A percentile compares a stretch with the other conserved stretches of the same genome.
Conservation (phyloP, 1,284 basidiomycete genomes). For the Sphagnurus paluster region DNA sequence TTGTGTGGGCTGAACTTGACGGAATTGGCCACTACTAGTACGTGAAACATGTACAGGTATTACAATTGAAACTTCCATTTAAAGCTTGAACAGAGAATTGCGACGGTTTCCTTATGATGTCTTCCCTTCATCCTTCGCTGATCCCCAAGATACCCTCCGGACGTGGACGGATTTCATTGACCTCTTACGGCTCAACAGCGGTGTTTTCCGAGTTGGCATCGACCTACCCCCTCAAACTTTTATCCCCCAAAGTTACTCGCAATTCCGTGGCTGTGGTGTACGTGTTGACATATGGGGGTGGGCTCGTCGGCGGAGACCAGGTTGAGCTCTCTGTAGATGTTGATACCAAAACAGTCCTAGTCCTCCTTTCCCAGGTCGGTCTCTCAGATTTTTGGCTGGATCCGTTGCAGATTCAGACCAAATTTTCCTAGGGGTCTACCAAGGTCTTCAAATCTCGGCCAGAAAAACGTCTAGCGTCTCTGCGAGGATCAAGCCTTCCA, state of each 20-base stretch:
- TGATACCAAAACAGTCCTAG: constrained; percentile 52
- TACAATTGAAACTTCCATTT: not conserved
- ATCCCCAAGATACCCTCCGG: constrained; percentile 44
- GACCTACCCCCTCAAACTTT: constrained; percentile 89
- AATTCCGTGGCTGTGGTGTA: constrained; percentile 72
- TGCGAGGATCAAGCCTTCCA: constrained; percentile 17
- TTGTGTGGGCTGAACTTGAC: not conserved
- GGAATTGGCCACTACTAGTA: not conserved
- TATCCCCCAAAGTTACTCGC: constrained; percentile 63
- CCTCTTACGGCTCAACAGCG: constrained; percentile 51
- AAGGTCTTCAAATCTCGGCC: constrained; percentile 86
- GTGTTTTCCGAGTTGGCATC: constrained; percentile 78
- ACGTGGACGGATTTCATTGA: constrained; percentile 54
- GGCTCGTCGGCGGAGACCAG: constrained; percentile 87
- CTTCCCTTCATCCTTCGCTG: constrained; percentile 1
- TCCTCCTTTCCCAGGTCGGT: constrained; percentile 81
- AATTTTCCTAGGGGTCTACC: constrained; percentile 74
- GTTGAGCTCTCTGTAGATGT: constrained; percentile 69
- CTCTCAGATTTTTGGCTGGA: too few relatives aligned
- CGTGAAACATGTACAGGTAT: not conserved
- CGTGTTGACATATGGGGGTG: constrained; percentile 89
- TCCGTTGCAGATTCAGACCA: too few relatives aligned
- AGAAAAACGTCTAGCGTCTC: constrained; percentile 45
- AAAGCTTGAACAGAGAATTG: not conserved
- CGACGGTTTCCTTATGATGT: constrained; percentile 4